These are phyloP conservation scores for Camellia granthamiana DNA, from an alignment of 148 eudicot species.

Conservation along the genomic window DNA sequence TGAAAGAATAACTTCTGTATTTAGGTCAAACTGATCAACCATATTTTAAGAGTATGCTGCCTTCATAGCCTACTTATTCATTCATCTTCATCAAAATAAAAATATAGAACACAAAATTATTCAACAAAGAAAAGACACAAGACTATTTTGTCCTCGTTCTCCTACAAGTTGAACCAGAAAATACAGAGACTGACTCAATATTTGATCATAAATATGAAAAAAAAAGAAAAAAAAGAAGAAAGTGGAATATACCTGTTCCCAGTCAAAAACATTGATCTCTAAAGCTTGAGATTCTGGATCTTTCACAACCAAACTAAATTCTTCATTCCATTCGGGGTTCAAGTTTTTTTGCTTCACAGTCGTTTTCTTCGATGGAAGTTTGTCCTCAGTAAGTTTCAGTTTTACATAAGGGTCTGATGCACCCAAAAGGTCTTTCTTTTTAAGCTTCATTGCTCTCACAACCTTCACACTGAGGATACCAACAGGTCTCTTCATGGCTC, in stretches of 20 bases:
- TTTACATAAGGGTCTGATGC: constrained; percentile 88
- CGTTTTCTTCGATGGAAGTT: constrained; percentile 83
- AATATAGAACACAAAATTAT: too few relatives aligned
- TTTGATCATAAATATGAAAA: not conserved
- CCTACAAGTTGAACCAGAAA: not conserved
- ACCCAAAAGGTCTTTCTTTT: constrained; percentile 82
- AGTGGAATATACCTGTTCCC: constrained; percentile 68
- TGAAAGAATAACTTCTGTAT: not conserved
- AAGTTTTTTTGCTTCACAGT: constrained; percentile 71
- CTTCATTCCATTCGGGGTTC: constrained; percentile 98
- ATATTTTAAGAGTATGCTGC: not conserved
- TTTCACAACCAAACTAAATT: constrained; percentile 63
- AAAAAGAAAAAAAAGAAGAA: not conserved
- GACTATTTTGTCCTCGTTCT: not conserved
- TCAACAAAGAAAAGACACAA: not conserved
- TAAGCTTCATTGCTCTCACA: constrained; percentile 72
- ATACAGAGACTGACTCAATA: not conserved
- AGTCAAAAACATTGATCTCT: constrained; percentile 61
- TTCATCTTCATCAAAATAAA: not conserved
- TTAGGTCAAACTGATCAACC: not conserved
- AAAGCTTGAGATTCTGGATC: constrained; percentile 75
- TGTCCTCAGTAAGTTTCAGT: constrained; percentile 68
- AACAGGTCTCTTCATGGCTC: constrained; percentile 80
- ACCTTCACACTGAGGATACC: constrained; percentile 78
- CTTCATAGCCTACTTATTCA: not conserved